phyloP scores from a whole-genome alignment of 257 asterid species.

The Henckelia pumila region DNA sequence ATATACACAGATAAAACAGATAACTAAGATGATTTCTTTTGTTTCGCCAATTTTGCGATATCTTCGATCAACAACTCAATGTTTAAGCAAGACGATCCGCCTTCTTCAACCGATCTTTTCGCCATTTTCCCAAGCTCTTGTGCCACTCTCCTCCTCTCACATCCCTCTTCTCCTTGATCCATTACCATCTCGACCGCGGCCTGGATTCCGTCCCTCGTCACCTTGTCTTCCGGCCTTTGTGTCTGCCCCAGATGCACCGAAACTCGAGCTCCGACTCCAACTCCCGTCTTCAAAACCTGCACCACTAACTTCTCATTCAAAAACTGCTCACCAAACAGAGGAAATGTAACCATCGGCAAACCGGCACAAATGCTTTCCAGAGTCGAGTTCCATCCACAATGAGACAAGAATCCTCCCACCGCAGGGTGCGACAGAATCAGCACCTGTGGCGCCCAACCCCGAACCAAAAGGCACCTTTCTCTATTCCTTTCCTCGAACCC shows the following conservation, averaged over 20 bases:
- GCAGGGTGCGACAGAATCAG: conserved; percentile 32
- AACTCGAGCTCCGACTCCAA: conserved; percentile 28
- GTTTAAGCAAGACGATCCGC: conserved; percentile 28
- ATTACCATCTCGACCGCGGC: conserved; percentile 24
- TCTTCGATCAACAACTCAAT: conserved; percentile 26
- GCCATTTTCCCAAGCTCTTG: conserved; percentile 24
- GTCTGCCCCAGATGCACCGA: conserved; percentile 18
- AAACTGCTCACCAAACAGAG: conserved; percentile 45
- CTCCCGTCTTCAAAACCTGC: conserved; percentile 25
- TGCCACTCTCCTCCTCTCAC: conserved; percentile 27
- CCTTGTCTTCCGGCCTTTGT: conserved; percentile 21
- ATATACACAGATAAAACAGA: background rate
- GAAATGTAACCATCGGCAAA: conserved; percentile 51
- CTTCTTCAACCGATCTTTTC: conserved; percentile 26
- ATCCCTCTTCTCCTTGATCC: conserved; percentile 28
- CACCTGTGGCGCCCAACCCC: conserved; percentile 62
- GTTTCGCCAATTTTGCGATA: conserved; percentile 21
- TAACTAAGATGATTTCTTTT: background rate
- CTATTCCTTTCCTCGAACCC: conserved; percentile 40
- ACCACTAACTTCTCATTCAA: conserved; percentile 37
- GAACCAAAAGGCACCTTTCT: conserved; percentile 43
- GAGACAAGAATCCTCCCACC: conserved; percentile 37
- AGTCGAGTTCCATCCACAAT: conserved; percentile 47
- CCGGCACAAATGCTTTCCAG: conserved; percentile 42
- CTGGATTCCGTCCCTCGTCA: conserved; percentile 25